These are phyloP conservation scores for Ensete glaucum DNA, from an alignment of 176 grass and related monocot species.

Conservation along the genomic window DNA sequence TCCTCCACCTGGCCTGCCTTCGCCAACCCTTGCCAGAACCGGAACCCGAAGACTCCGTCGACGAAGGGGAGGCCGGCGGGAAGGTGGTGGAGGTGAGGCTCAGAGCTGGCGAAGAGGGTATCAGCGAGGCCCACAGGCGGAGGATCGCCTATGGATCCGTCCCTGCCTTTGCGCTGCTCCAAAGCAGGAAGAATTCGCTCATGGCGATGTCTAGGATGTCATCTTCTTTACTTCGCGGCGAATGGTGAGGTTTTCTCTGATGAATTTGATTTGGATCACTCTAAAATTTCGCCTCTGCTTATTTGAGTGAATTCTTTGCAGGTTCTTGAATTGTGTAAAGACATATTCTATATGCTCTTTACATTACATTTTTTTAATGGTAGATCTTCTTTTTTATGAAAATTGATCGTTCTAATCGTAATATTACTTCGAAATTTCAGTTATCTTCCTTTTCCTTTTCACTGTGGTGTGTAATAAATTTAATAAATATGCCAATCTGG, in stretches of 20 bases:
- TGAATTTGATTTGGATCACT: background rate
- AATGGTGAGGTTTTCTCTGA: constrained; percentile 37
- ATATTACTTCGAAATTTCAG: background rate
- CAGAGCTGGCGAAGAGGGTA: constrained; percentile 36
- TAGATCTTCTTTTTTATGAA: background rate
- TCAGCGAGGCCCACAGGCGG: constrained; percentile 55
- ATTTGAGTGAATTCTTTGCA: background rate
- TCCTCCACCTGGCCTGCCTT: constrained; percentile 79
- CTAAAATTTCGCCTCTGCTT: background rate
- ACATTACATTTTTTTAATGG: background rate
- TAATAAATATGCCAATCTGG: background rate
- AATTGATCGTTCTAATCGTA: background rate
- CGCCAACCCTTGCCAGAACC: constrained; percentile 21
- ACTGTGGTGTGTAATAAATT: background rate
- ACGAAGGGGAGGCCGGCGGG: constrained; percentile 34
- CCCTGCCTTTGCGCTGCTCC: constrained; percentile 58
- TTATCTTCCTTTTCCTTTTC: no score
- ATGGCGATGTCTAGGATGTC: constrained; percentile 42
- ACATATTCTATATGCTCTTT: background rate
- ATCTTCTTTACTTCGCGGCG: constrained; percentile 41
- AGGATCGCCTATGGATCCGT: constrained; percentile 79
- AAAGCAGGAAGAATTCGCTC: constrained; percentile 68
- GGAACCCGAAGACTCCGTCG: constrained; percentile 1
- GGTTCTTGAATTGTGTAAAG: background rate
- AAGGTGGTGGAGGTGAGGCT: constrained; percentile 77